Base-by-base conservation (phyloP, 108 stramenopile species). In the Discostella pseudostelligera region DNA sequence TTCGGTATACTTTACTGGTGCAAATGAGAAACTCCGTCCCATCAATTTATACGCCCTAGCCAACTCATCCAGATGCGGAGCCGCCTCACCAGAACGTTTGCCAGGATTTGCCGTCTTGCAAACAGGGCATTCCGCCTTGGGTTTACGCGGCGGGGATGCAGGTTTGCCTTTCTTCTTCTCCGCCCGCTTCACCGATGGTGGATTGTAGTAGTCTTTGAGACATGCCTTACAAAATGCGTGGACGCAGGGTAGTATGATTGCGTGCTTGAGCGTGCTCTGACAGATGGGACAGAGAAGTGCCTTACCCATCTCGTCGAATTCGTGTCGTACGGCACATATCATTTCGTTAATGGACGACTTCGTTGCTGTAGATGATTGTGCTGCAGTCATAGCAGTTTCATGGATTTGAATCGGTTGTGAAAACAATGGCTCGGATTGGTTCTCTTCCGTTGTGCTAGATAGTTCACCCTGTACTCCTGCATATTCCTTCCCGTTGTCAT, bases 151-250 rank as follows among this genome's bases (percentile, higher is more conserved):
- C 4, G 48, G 48, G 19, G 48, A 24, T 2, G 24, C 5, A 20
- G 4, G n/a, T n/a, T 28, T 26, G 21, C 17, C 48, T 36, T 35
- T 16, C 36, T 32, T 16, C 62, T 36, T 0, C 16, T 21, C 49
- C 35, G 19, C n/a, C 13, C 3, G 35, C 9, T 8, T 5, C 16
- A 13, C n/a, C 0, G 47, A 40, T 28, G 17, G 29, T 22, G 53
- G 17, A 39, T 43, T 22, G 47, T 58, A 53, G 51, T 67, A 56
- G 39, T 61, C 53, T 16, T 35, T 35, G 42, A 90, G 74, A 58
- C 89, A 90, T 0, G 20, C 39, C 22, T 63, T 45, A 59, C 89
- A 90, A 68, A 77, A 90, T 32, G 73, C 83, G 67, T 90, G 89
- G 56, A 72, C 73, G 56, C 89, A 90, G 47, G 82, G 80, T 0